Base-by-base conservation (phyloP, 139 green algal genomes). In the Volvox reticuliferus region DNA sequence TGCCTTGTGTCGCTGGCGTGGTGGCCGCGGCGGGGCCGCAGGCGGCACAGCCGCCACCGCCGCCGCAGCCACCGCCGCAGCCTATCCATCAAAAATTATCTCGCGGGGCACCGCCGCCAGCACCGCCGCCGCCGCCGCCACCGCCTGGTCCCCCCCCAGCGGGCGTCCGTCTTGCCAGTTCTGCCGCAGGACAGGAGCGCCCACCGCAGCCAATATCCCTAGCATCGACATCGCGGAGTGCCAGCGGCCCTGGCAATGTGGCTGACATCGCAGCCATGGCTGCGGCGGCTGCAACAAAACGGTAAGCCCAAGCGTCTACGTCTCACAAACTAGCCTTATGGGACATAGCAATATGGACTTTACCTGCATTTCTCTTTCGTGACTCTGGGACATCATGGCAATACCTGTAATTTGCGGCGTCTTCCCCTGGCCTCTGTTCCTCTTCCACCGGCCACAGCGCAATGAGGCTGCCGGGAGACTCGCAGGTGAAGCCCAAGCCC, bases 211-310 rank as follows among this genome's bases (percentile, higher is more conserved):
- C 78, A 84, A 13, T 33, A 18, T 35, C 78, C 22, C 30, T 67
- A 33, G 78, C 36, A 67, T 17, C 78, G 19, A 1, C 36, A 68
- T 22, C 78, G 50, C 78, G 78, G 13, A 44, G 13, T 35, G 30
- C 13, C 61, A 87, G n/a, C 61, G 28, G 24, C 28, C 30, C 6
- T 12, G 55, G 81, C 2, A 30, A 37, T 2, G 73, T 90, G 55
- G 73, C 71, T 2, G 86, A 84, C 71, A 90, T 90, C 13, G 86
- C 86, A 14, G 86, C 86, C 0, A 69, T 69, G 50, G 86, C 73
- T 6, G 86, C 86, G 0, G 86, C 86, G 0, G 86, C 86, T 0
- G 86, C 86, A 5, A 69, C 86, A 9, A 90, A 76, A 55, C 50
- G 86, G 86, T 90, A 24, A 83, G 86, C 12, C 65, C 44, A 55